A percentile compares a stretch with the other conserved stretches of the same genome.
These are phyloP conservation scores for Penicillium steckii DNA, from an alignment of 495 filamentous ascomycete species.

Conservation along the genomic window DNA sequence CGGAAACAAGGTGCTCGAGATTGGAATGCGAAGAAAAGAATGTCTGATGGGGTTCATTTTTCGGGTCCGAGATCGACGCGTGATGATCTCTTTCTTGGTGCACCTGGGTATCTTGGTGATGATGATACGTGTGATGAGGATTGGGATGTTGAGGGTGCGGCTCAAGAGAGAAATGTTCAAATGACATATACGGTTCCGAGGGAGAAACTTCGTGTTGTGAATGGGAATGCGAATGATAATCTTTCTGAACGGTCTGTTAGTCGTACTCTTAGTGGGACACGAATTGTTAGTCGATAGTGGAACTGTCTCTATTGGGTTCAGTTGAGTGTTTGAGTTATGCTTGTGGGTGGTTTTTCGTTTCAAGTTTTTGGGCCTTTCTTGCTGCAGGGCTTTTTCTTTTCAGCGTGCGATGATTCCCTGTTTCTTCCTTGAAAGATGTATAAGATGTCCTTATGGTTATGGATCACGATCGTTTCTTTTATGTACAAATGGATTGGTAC, in stretches of 20 bases:
- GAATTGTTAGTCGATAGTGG: conserved; percentile 12
- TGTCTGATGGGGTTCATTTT: conserved; percentile 20
- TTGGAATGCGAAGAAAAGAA: conserved; percentile 48
- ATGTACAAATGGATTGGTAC: conserved; percentile 1
- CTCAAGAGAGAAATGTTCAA: conserved; percentile 78
- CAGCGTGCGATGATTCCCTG: conserved; percentile 1
- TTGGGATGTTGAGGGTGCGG: conserved; percentile 87
- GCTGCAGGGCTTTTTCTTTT: neutral
- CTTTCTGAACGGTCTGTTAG: conserved; percentile 32
- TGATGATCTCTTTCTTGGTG: conserved; percentile 32
- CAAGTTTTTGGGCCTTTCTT: neutral
- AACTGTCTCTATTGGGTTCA: too few relatives aligned
- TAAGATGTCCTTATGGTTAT: conserved; percentile 15
- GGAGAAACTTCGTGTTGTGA: conserved; percentile 82
- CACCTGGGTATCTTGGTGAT: conserved; percentile 28
- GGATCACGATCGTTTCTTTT: conserved; percentile 9
- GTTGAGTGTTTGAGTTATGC: neutral
- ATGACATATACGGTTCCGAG: conserved; percentile 92
- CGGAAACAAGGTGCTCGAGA: conserved; percentile 58
- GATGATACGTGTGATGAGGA: conserved; percentile 50
- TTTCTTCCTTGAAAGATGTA: conserved; percentile 9
- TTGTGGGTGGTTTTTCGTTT: neutral
- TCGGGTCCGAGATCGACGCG: conserved; percentile 18
- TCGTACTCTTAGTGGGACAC: conserved; percentile 15
- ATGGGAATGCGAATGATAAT: conserved; percentile 48